Evolutionary conservation across 192 early-diverging fungal genomes (phyloP), one percentile per base, ranked within the genome.

Genomic region (Linnemannia exigua): DNA sequence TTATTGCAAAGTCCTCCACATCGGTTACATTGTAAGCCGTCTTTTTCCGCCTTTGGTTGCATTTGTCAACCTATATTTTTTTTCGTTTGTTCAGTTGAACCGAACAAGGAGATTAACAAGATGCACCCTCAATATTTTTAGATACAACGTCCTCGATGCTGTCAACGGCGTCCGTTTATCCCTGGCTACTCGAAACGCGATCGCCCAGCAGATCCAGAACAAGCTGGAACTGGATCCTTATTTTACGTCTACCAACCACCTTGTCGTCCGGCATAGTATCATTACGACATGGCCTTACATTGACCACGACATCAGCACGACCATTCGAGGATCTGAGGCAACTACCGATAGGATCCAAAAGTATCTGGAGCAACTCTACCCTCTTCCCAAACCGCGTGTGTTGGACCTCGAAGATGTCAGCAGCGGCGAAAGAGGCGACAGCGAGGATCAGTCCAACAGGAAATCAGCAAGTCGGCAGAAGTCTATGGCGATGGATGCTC

Each of bases 281-380:
- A 47, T n/a, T 5, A 76, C n/a, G 52, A 41, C 38, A 22, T 82
- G 75, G 74, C 69, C 69, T 9, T n/a, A 63, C 16, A 12, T 61
- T 2, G 67, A 67, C 33, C 73, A 19, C 19, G 68, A 70, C 17
- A 33, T 81, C 37, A 52, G 70, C 36, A 48, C 51, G 4, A 8
- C 69, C 3, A 20, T 81, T 7, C 67, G 38, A 48, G 52, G 41
- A 16, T 17, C 11, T 8, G 58, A 72, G 15, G 58, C 71, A 20
- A 73, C 37, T 8, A 44, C 51, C 4, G 46, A 79, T 11, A 5
- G 36, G 0, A 44, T 79, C 31, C 36, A 19, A 22, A 33, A n/a
- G 15, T 67, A 66, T 47, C 79, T 80, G n/a, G 67, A 74, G 7
- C 38, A 69, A 19, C 31, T 75, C 0, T 80, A 80, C 31, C 72